Conservation (phyloP, 371 early-diverging fungal species). For the Saksenaea vasiformis region DNA sequence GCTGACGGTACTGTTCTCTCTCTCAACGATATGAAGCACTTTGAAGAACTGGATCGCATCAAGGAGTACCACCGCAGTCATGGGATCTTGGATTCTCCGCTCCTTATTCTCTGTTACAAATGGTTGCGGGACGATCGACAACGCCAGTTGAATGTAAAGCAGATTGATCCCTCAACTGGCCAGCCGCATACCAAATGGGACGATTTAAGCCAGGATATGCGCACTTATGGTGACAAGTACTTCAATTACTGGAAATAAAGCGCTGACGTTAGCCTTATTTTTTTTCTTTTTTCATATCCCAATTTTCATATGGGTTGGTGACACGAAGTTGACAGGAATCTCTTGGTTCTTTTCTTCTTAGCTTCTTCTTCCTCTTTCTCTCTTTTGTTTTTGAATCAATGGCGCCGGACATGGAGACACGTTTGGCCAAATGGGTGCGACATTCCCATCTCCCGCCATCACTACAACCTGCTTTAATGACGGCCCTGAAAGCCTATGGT, state of each 20-base stretch:
- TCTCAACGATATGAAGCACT: conserved; percentile 29
- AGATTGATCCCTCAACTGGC: conserved; percentile 37
- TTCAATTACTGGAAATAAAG: conserved; percentile 44
- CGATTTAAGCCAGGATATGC: conserved; percentile 73
- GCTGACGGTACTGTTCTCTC: conserved; percentile 56
- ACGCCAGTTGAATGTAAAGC: conserved; percentile 15
- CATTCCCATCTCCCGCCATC: neutral
- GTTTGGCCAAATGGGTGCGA: neutral
- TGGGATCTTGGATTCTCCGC: conserved; percentile 59
- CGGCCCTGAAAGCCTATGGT: conserved; percentile 41
- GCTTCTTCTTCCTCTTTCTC: neutral
- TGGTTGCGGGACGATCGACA: conserved; percentile 49
- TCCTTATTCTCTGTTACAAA: conserved; percentile 57
- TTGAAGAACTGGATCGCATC: conserved; percentile 52
- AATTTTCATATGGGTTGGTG: neutral
- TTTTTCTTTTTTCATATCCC: neutral
- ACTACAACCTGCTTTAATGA: conserved; percentile 28
- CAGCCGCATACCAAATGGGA: conserved; percentile 70
- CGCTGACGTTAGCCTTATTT: neutral
- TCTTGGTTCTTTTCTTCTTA: neutral
- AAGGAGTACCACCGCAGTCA: conserved; percentile 30
- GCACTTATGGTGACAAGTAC: conserved; percentile 68
- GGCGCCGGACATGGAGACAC: neutral
- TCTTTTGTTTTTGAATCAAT: neutral
- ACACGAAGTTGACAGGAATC: neutral